Base-by-base conservation (phyloP, 208 protist genomes). In the Kentomonas sorsogonicus region DNA sequence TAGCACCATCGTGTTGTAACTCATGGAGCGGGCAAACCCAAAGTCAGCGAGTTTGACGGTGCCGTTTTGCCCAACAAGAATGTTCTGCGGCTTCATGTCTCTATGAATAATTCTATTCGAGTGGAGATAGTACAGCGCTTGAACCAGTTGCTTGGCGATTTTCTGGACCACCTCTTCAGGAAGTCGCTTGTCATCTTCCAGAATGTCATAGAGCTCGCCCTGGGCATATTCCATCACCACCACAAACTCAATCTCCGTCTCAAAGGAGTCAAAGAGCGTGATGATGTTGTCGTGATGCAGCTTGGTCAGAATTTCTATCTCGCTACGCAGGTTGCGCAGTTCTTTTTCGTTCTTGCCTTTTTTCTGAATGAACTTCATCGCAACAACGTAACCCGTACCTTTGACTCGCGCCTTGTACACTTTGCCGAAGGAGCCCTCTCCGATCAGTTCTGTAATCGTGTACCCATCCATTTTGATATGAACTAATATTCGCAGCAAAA, bases 351-450 rank as follows among this genome's bases (percentile, higher is more conserved):
- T 94, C 69, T 97, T 97, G 1, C 91, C 89, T 27, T 86, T 96
- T 53, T 98, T 99, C 18, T 80, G 40, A 45, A 99, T 99, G 56
- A 97, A 97, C 70, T 99, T 99, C 69, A 99, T 95, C n/a, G 97
- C 97, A n/a, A 99, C 96, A 45, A 97, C 77, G 53, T 98, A 86
- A 0, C 91, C 89, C 10, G 91, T 97, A 31, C 78, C 83, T 46
- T 96, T 96, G 33, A 91, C 79, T 25, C 96, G 75, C 18, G 88
- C 96, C 60, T 96, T 97, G 77, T 96, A 98, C n/a, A 99, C 97
- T 63, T 98, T 98, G 16, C 97, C 97, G 83, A 99, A 99, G 13
- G 96, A 98, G 16, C 97, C 97, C 57, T 98, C 96, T 23, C 97
- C 97, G 46, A 99, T 97, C 20, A 96, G 76, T 39, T 98, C 90